Evolutionary conservation across 345 rosid species (phyloP).

Genomic region (Pugionium cornutum): DNA sequence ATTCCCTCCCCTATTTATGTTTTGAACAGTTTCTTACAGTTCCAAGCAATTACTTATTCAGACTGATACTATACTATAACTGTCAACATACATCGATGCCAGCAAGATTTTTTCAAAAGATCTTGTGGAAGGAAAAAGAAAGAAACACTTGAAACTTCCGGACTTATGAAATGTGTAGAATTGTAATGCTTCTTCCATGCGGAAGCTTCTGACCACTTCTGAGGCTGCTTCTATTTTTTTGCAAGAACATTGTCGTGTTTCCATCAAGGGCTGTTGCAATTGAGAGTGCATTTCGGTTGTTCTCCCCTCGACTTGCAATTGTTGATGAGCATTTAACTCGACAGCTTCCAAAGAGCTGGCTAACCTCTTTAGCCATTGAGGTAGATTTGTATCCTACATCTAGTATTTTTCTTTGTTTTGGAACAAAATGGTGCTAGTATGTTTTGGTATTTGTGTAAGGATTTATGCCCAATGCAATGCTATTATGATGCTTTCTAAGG

Average conservation of each 20-base stretch:
- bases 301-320: slow-evolving; percentile 89
- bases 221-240: slow-evolving; percentile 38
- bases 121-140: slow-evolving; percentile 4
- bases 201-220: slow-evolving; percentile 25
- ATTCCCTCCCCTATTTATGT: slow-evolving; percentile 9
- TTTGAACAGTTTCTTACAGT: slow-evolving; percentile 14
- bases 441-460: slow-evolving; percentile 1
- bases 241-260: slow-evolving; percentile 87
- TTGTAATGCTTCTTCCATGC: slow-evolving; percentile 3
- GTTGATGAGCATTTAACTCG: slow-evolving; percentile 86
- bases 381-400: slow-evolving; percentile 42
- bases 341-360: slow-evolving; percentile 79
- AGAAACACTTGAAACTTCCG: not conserved
- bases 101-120: too few relatives aligned
- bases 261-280: slow-evolving; percentile 91
- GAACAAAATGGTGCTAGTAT: slow-evolving; percentile 16
- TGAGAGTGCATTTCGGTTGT: slow-evolving; percentile 76
- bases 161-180: slow-evolving; percentile 8
- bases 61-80: not conserved
- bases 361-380: slow-evolving; percentile 81
- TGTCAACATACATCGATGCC: not conserved
- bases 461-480: slow-evolving; percentile 8
- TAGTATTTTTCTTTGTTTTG: slow-evolving; percentile 3
- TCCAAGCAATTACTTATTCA: slow-evolving; percentile 18
- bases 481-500: not conserved